Conservation (phyloP, 192 early-diverging fungal genomes). For the Linnemannia hyalina region DNA sequence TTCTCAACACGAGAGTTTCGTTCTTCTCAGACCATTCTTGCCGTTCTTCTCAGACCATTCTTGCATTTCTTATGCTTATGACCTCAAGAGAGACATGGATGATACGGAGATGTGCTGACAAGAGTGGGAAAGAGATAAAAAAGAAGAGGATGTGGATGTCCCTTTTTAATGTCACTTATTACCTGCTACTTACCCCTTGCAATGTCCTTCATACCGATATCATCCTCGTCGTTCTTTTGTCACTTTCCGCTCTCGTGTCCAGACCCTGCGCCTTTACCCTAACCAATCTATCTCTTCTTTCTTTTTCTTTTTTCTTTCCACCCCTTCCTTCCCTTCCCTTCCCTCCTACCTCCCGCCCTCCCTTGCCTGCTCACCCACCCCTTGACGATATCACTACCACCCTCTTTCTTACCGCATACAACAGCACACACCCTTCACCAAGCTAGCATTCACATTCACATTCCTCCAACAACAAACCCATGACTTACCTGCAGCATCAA, state of each 20-base stretch:
- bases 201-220: neutral
- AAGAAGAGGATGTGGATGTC: too few relatives aligned
- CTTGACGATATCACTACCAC: neutral
- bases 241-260: neutral
- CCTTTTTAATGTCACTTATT: too few relatives aligned
- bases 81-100: too few relatives aligned
- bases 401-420: neutral
- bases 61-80: too few relatives aligned
- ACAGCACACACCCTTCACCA: neutral
- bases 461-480: neutral
- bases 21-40: too few relatives aligned
- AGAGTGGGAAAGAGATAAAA: too few relatives aligned
- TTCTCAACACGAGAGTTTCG: neutral
- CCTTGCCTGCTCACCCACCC: neutral
- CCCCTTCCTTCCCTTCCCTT: neutral
- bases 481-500: conserved; percentile 45
- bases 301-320: neutral
- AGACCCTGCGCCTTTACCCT: neutral
- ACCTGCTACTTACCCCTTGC: too few relatives aligned
- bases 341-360: too few relatives aligned
- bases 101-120: too few relatives aligned
- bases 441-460: neutral
- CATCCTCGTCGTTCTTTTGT: neutral
- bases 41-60: neutral
- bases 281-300: neutral